A percentile compares a stretch with the other conserved stretches of the same genome.
These are phyloP conservation scores for Hemisphaericaspora xylanilytica DNA, from an alignment of 1,139 yeast genomes.

Conservation along the genomic window DNA sequence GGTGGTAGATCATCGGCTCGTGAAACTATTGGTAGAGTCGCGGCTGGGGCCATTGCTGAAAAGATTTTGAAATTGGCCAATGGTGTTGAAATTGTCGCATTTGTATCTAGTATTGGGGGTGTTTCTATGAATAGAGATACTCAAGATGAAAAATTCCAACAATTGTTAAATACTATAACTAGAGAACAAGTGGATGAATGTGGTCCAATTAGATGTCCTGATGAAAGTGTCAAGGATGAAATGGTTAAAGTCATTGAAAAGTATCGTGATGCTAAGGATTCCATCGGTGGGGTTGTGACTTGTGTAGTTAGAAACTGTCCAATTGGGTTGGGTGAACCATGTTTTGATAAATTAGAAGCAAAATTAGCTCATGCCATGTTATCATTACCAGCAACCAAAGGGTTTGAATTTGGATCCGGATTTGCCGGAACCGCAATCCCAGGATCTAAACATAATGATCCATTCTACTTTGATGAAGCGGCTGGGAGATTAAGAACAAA, in stretches of 20 bases:
- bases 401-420: constrained; percentile 96
- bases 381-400: constrained; percentile 96
- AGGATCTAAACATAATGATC: constrained; percentile 92
- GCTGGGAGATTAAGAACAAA: constrained; percentile 68
- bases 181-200: constrained; percentile 84
- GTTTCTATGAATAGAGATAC: constrained; percentile 75
- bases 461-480: constrained; percentile 61
- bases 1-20: constrained; percentile 98
- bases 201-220: constrained; percentile 96
- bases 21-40: constrained; percentile 97
- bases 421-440: constrained; percentile 86
- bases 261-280: constrained; percentile 83
- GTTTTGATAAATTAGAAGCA: constrained; percentile 95
- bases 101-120: constrained; percentile 87
- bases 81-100: constrained; percentile 92
- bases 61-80: constrained; percentile 72
- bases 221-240: constrained; percentile 60
- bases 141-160: constrained; percentile 59
- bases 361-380: constrained; percentile 95
- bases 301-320: constrained; percentile 95
- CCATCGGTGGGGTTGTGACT: constrained; percentile 97
- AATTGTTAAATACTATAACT: constrained; percentile 69
- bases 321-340: constrained; percentile 94
- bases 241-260: constrained; percentile 88
- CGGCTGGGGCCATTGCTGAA: constrained; percentile 98